These are phyloP conservation scores for Buxus sempervirens DNA, from an alignment of 164 flowering plant genomes.

Conservation along the genomic window DNA sequence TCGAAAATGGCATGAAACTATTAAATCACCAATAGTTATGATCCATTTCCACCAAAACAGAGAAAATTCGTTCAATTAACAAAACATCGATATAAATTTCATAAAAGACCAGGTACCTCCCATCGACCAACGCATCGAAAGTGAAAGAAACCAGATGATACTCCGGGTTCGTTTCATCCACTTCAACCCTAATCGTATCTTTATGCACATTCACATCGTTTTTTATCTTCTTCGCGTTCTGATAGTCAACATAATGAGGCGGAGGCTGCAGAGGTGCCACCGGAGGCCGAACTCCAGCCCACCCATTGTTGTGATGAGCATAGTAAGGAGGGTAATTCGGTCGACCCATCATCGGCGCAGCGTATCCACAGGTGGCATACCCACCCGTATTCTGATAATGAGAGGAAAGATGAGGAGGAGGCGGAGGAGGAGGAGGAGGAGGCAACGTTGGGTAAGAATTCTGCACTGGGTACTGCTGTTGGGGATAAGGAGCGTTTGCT, in stretches of 20 bases:
- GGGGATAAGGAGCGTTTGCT: slow-evolving; percentile 26
- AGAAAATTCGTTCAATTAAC: not conserved
- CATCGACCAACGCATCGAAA: slow-evolving; percentile 80
- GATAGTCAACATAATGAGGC: slow-evolving; percentile 62
- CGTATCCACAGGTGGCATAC: slow-evolving; percentile 14
- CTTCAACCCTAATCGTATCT: slow-evolving; percentile 59
- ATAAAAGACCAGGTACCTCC: slow-evolving; percentile 46
- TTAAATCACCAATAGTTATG: not conserved
- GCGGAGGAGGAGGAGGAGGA: slow-evolving; percentile 21
- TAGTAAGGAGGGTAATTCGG: slow-evolving; percentile 26
- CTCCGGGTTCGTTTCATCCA: slow-evolving; percentile 68
- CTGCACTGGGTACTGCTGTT: slow-evolving; percentile 22
- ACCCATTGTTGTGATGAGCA: slow-evolving; percentile 32
- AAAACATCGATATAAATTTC: not conserved
- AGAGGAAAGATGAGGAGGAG: slow-evolving; percentile 16
- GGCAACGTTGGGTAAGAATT: slow-evolving; percentile 19
- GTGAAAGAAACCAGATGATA: slow-evolving; percentile 70
- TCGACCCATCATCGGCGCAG: slow-evolving; percentile 25
- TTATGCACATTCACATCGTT: slow-evolving; percentile 86
- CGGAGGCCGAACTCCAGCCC: slow-evolving; percentile 28
- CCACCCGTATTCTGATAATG: slow-evolving; percentile 18
- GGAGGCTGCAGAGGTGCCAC: slow-evolving; percentile 25
- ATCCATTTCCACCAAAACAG: not conserved
- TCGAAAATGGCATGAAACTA: not conserved
- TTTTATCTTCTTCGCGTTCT: slow-evolving; percentile 66